phyloP scores from a whole-genome alignment of 371 early-diverging fungal genomes.

The Mortierella sp. region DNA sequence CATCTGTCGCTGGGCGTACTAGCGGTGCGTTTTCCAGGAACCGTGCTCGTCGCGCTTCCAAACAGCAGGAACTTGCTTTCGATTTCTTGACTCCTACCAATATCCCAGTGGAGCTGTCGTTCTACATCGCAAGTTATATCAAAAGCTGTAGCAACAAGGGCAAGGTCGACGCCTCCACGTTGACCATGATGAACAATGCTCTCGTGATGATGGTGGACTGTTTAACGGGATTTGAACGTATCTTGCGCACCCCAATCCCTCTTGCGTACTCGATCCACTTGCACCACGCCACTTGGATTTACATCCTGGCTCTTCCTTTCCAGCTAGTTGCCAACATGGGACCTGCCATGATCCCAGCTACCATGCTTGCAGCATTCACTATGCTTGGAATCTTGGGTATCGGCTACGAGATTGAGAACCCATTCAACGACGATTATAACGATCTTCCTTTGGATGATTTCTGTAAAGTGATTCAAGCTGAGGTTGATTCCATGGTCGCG shows the following conservation, averaged over 20 bases:
- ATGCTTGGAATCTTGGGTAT: constrained; percentile 81
- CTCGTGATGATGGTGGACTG: constrained; percentile 60
- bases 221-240: constrained; percentile 77
- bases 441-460: constrained; percentile 66
- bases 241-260: constrained; percentile 85
- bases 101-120: constrained; percentile 62
- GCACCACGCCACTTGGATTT: constrained; percentile 77
- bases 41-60: constrained; percentile 19
- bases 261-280: constrained; percentile 86
- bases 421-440: constrained; percentile 79
- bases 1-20: not conserved
- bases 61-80: constrained; percentile 38
- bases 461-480: constrained; percentile 55
- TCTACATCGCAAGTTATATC: constrained; percentile 60
- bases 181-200: constrained; percentile 52
- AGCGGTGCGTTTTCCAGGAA: not conserved
- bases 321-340: constrained; percentile 63
- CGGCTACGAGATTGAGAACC: constrained; percentile 82
- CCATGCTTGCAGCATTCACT: constrained; percentile 74
- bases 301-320: constrained; percentile 78
- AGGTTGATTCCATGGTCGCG: constrained; percentile 51
- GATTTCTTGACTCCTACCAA: constrained; percentile 57
- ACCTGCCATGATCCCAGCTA: constrained; percentile 57
- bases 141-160: constrained; percentile 36
- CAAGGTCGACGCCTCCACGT: constrained; percentile 43